Percentiles rank a stretch among this genome's conserved stretches.
Conservation (phyloP, 208 protist genomes). For the Leishmania mexicana region DNA sequence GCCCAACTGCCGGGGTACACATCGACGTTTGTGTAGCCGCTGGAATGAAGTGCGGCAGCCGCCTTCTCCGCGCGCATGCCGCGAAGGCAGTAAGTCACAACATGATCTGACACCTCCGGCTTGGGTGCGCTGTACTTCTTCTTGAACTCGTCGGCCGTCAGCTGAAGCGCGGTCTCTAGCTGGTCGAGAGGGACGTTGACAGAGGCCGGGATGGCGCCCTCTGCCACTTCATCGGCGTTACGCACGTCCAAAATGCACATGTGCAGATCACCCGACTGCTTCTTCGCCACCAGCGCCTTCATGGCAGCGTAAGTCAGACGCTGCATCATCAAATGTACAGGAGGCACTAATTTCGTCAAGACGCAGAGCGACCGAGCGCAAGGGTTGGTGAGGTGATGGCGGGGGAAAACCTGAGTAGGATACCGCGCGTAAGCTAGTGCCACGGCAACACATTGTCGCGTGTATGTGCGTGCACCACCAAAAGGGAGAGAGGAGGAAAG, state of each 20-base stretch:
- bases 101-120: conserved; percentile 41
- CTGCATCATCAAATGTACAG: conserved; percentile 34
- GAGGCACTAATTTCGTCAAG: neutral
- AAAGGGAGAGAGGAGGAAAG: neutral
- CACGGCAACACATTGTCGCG: neutral
- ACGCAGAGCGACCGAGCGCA: neutral
- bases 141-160: conserved; percentile 47
- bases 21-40: conserved; percentile 65
- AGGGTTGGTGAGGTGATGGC: neutral
- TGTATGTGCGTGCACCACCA: neutral
- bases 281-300: conserved; percentile 56
- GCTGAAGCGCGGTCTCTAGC: conserved; percentile 48
- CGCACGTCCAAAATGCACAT: conserved; percentile 73
- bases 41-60: conserved; percentile 29
- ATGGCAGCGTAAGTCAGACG: conserved; percentile 58
- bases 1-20: conserved; percentile 76
- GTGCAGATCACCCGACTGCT: conserved; percentile 35
- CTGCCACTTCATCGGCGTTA: conserved; percentile 49
- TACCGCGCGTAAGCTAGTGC: neutral
- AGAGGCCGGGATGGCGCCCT: conserved; percentile 57
- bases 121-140: conserved; percentile 40
- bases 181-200: conserved; percentile 68
- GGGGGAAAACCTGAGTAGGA: neutral
- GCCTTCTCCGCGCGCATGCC: conserved; percentile 63
- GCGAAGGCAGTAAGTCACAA: conserved; percentile 74